A percentile compares a stretch with the other conserved stretches of the same genome.
These are phyloP conservation scores for Coemansia sp. DNA, from an alignment of 192 early-diverging fungal genomes.

Conservation along the genomic window DNA sequence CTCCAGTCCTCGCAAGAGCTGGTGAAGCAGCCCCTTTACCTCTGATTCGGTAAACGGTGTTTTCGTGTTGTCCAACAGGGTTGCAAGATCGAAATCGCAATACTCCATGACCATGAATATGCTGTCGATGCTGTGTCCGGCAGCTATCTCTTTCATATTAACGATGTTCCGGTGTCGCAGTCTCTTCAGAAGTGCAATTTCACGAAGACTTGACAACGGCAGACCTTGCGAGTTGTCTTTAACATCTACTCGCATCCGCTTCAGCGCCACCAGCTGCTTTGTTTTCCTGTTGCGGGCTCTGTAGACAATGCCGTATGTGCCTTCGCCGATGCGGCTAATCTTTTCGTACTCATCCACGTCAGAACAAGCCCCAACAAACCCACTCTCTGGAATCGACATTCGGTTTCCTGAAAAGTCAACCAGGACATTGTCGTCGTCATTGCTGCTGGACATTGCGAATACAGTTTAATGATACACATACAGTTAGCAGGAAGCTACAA, in stretches of 20 bases:
- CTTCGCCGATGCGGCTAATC: slow-evolving; percentile 86
- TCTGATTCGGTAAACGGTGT: slow-evolving; percentile 26
- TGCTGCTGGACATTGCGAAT: not conserved
- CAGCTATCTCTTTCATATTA: slow-evolving; percentile 67
- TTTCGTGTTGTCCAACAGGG: slow-evolving; percentile 28
- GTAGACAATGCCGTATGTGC: slow-evolving; percentile 92
- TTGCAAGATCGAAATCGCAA: slow-evolving; percentile 62
- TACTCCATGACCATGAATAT: slow-evolving; percentile 93
- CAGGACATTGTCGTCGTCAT: not conserved
- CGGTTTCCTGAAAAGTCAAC: slow-evolving; percentile 29
- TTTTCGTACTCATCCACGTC: slow-evolving; percentile 87
- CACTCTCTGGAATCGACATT: slow-evolving; percentile 19
- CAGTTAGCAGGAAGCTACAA: not conserved
- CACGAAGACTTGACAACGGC: slow-evolving; percentile 72
- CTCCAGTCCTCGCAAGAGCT: slow-evolving; percentile 67
- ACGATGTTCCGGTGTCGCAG: slow-evolving; percentile 77
- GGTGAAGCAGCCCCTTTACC: slow-evolving; percentile 71
- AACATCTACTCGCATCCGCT: slow-evolving; percentile 61
- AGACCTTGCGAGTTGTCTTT: slow-evolving; percentile 56
- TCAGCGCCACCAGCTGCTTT: slow-evolving; percentile 59
- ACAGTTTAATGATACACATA: not conserved
- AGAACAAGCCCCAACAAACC: slow-evolving; percentile 70
- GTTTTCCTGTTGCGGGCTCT: slow-evolving; percentile 59
- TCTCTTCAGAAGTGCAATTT: slow-evolving; percentile 67
- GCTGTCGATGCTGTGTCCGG: slow-evolving; percentile 66